phyloP scores from a whole-genome alignment of 2,329 filamentous ascomycete species.

The Trichoderma sp. region DNA sequence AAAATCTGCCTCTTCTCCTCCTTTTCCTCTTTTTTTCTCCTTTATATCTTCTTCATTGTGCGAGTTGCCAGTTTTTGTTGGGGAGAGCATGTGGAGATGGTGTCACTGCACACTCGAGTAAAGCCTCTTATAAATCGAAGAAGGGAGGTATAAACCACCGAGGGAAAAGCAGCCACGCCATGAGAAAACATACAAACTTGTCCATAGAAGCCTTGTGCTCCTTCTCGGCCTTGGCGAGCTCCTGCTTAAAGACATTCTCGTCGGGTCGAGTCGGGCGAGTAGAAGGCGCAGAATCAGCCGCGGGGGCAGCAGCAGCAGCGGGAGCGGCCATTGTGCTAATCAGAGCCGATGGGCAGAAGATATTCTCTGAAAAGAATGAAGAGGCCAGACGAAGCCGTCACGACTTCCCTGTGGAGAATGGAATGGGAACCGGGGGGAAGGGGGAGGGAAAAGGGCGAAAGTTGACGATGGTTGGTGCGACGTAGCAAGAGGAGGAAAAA shows the following conservation, averaged over 20 bases:
- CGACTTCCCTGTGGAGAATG: slow-evolving; percentile 20
- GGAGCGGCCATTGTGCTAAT: slow-evolving; percentile 44
- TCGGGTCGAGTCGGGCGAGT: slow-evolving; percentile 81
- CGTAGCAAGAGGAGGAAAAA: slow-evolving; percentile 16
- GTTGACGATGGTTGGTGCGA: background rate
- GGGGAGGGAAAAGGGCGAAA: background rate
- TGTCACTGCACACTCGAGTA: background rate
- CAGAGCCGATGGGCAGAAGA: background rate
- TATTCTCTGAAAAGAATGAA: background rate
- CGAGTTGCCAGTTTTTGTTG: background rate
- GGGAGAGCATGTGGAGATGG: background rate
- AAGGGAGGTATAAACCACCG: background rate
- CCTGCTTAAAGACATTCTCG: slow-evolving; percentile 77
- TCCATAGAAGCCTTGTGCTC: slow-evolving; percentile 76
- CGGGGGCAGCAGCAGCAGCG: slow-evolving; percentile 45
- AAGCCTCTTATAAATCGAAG: background rate
- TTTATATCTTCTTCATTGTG: background rate
- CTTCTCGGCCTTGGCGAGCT: slow-evolving; percentile 79
- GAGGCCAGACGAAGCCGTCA: slow-evolving; percentile 19
- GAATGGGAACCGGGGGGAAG: background rate
- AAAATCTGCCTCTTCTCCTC: background rate
- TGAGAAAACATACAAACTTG: slow-evolving; percentile 37
- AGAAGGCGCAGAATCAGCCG: slow-evolving; percentile 40
- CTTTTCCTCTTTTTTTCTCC: background rate
- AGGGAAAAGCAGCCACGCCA: slow-evolving; percentile 17